These are phyloP conservation scores for Phaeotremella fagi DNA, from an alignment of 768 basidiomycete genomes.

Conservation along the genomic window DNA sequence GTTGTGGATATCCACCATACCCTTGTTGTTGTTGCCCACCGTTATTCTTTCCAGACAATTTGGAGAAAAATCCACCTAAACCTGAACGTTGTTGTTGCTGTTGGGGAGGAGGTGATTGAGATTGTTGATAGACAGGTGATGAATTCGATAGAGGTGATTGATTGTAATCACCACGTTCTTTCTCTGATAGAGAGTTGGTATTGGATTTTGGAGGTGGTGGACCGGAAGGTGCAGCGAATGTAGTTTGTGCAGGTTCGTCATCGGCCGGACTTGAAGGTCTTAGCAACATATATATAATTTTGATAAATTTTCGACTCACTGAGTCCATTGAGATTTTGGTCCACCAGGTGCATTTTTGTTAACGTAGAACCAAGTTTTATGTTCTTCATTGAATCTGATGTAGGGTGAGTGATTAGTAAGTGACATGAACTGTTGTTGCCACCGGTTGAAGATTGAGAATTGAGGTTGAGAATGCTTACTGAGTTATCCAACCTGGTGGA, in stretches of 20 bases:
- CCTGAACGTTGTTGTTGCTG: conserved; percentile 14
- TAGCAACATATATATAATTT: not conserved
- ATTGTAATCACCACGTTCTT: not conserved
- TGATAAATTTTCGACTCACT: too few relatives aligned
- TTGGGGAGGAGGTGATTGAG: conserved; percentile 11
- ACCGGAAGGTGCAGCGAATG: conserved; percentile 27
- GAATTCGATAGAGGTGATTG: not conserved
- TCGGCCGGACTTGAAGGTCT: conserved; percentile 44
- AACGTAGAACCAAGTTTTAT: conserved; percentile 45
- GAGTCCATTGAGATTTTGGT: conserved; percentile 37
- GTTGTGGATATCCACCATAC: conserved; percentile 11
- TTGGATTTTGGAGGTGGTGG: conserved; percentile 20
- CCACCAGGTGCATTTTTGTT: conserved; percentile 38
- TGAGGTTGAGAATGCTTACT: conserved; percentile 19
- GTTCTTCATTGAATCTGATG: conserved; percentile 35
- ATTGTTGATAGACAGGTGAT: conserved; percentile 2
- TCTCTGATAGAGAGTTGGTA: not conserved
- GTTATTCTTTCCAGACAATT: conserved; percentile 15
- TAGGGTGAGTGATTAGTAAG: not conserved
- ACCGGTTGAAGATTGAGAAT: too few relatives aligned
- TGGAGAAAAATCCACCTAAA: conserved; percentile 35
- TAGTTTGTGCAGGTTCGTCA: conserved; percentile 21
- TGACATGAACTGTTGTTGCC: not conserved
- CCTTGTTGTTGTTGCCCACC: conserved; percentile 13
- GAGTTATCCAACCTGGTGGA: conserved; percentile 39